These are phyloP conservation scores for Talaromyces rugulosus DNA, from an alignment of 2,329 filamentous ascomycete genomes.

Conservation along the genomic window DNA sequence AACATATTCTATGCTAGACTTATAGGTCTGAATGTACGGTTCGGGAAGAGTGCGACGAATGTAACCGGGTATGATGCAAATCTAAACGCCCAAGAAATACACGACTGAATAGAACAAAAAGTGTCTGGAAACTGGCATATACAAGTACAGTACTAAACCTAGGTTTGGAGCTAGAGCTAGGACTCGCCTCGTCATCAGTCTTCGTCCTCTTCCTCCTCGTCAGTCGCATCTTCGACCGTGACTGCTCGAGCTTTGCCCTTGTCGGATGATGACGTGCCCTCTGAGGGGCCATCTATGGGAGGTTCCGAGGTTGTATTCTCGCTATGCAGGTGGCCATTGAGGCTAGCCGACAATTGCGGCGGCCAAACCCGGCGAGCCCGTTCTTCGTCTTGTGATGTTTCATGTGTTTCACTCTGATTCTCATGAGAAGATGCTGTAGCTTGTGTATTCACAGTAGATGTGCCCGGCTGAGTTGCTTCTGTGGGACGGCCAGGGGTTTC, in stretches of 20 bases:
- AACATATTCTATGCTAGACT: too few relatives aligned
- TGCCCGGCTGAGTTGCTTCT: not conserved
- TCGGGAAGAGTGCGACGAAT: not conserved
- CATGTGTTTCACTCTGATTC: not conserved
- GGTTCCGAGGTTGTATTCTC: conserved; percentile 23
- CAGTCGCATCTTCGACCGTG: conserved; percentile 32
- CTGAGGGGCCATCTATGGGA: conserved; percentile 4
- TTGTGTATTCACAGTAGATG: not conserved
- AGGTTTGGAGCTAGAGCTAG: not conserved
- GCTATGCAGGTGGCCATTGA: conserved; percentile 15
- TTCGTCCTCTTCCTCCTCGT: conserved; percentile 21
- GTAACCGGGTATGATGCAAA: conserved; percentile 1
- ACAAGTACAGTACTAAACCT: not conserved
- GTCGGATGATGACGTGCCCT: conserved; percentile 16
- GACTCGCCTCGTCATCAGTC: not conserved
- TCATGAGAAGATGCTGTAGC: not conserved
- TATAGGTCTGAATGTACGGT: not conserved
- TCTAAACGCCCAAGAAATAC: not conserved
- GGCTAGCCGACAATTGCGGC: not conserved
- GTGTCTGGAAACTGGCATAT: not conserved
- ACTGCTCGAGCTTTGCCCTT: conserved; percentile 32
- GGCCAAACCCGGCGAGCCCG: not conserved
- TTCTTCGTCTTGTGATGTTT: not conserved
- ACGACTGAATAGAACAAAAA: not conserved
- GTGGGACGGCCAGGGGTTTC: not conserved